A percentile compares a stretch with the other conserved stretches of the same genome.
Conservation (phyloP, 2,329 filamentous ascomycete genomes). For the Diaporthe sp. region DNA sequence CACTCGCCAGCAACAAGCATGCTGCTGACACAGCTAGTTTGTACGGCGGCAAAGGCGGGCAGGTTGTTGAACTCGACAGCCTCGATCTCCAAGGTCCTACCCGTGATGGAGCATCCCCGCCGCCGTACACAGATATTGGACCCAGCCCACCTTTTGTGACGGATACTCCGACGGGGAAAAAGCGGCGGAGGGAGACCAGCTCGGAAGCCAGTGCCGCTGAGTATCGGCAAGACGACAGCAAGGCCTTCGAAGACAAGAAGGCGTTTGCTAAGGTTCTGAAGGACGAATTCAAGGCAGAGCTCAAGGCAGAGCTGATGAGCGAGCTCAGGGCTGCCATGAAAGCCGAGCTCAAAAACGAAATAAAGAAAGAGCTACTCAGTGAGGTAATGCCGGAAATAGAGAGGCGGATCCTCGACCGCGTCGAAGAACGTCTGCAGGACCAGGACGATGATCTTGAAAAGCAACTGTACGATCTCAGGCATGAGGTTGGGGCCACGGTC, state of each 20-base stretch:
- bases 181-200: conserved; percentile 11
- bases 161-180: not conserved
- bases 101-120: not conserved
- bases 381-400: conserved; percentile 20
- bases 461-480: conserved; percentile 9
- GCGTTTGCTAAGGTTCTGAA: not conserved
- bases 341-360: not conserved
- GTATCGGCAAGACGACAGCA: not conserved
- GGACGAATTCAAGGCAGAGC: conserved; percentile 7
- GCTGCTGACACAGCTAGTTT: conserved; percentile 29
- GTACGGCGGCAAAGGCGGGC: conserved; percentile 32
- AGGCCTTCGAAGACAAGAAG: not conserved
- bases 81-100: not conserved
- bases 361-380: conserved; percentile 2
- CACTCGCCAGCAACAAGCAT: conserved; percentile 12
- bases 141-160: conserved; percentile 5
- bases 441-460: conserved; percentile 20
- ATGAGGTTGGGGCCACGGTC: conserved; percentile 7
- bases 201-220: not conserved
- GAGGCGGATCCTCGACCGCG: not conserved
- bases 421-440: conserved; percentile 20
- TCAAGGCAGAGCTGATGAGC: conserved; percentile 15
- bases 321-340: conserved; percentile 1
- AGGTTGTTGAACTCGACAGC: conserved; percentile 19
- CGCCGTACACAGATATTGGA: conserved; percentile 14